Conservation (phyloP, 2,329 filamentous ascomycete genomes). For the Fusarium secorum region DNA sequence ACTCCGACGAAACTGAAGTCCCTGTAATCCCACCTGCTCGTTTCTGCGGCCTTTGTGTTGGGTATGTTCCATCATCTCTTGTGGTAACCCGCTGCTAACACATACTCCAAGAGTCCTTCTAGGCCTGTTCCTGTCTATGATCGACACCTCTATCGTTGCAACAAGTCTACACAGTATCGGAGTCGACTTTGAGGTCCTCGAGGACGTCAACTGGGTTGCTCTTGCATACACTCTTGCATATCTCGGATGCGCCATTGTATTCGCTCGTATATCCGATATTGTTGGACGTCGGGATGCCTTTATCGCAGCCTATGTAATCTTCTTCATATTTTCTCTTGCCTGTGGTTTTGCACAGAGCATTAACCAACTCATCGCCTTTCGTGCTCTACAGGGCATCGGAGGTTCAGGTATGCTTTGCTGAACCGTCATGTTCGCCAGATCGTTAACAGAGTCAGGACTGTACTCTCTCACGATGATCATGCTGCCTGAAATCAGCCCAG, state of each 20-base stretch:
- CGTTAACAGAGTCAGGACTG: conserved; percentile 48
- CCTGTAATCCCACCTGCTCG: conserved; percentile 41
- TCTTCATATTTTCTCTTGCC: conserved; percentile 64
- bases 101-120: conserved; percentile 52
- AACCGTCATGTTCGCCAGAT: too few species aligned
- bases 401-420: conserved; percentile 53
- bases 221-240: conserved; percentile 65
- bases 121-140: conserved; percentile 64
- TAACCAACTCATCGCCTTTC: conserved; percentile 57
- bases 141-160: conserved; percentile 68
- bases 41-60: conserved; percentile 47
- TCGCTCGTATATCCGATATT: conserved; percentile 63
- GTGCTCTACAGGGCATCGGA: conserved; percentile 60
- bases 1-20: conserved; percentile 2
- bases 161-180: conserved; percentile 66
- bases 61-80: conserved; percentile 35
- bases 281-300: conserved; percentile 63
- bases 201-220: conserved; percentile 61
- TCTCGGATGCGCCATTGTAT: conserved; percentile 63
- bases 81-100: background rate
- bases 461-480: conserved; percentile 66
- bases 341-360: conserved; percentile 52
- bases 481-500: conserved; percentile 58
- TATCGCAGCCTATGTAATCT: conserved; percentile 59
- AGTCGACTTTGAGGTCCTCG: conserved; percentile 56